Evolutionary conservation across 2,329 filamentous ascomycete genomes (phyloP).

Genomic region (Neonectria punicea): DNA sequence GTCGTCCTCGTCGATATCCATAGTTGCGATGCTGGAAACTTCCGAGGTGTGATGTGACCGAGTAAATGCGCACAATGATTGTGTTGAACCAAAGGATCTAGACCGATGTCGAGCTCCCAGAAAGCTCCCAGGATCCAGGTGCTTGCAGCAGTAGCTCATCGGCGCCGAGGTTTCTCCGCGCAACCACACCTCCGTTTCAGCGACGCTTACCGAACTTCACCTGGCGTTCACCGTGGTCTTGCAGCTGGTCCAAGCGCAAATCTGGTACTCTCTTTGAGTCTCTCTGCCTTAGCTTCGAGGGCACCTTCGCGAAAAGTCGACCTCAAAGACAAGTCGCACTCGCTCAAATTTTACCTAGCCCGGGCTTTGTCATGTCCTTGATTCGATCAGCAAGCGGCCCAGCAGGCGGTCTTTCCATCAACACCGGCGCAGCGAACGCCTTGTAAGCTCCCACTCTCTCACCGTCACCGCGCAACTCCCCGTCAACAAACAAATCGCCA

Average conservation of each 20-base stretch:
- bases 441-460: constrained; percentile 46
- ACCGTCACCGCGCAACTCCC: constrained; percentile 14
- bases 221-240: constrained; percentile 25
- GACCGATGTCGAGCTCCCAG: constrained; percentile 25
- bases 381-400: constrained; percentile 69
- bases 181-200: constrained; percentile 13
- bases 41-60: neutral
- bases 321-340: constrained; percentile 36
- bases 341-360: constrained; percentile 27
- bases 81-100: constrained; percentile 23
- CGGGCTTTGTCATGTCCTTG: constrained; percentile 56
- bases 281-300: constrained; percentile 23
- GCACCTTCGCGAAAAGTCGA: constrained; percentile 37
- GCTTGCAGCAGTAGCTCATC: constrained; percentile 29
- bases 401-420: constrained; percentile 70
- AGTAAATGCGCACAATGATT: neutral
- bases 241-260: constrained; percentile 35
- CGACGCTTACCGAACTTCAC: constrained; percentile 30
- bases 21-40: constrained; percentile 47
- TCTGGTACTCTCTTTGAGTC: constrained; percentile 10
- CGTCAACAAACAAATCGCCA: constrained; percentile 16
- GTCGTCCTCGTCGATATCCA: constrained; percentile 76
- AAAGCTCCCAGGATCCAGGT: constrained; percentile 15
- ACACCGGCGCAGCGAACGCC: constrained; percentile 69
- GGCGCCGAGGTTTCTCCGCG: constrained; percentile 46